Percentiles rank a stretch among this genome's conserved stretches.
Evolutionary conservation across 495 filamentous ascomycete species (phyloP).

Genomic region (Amphirosellinia nigrospora): DNA sequence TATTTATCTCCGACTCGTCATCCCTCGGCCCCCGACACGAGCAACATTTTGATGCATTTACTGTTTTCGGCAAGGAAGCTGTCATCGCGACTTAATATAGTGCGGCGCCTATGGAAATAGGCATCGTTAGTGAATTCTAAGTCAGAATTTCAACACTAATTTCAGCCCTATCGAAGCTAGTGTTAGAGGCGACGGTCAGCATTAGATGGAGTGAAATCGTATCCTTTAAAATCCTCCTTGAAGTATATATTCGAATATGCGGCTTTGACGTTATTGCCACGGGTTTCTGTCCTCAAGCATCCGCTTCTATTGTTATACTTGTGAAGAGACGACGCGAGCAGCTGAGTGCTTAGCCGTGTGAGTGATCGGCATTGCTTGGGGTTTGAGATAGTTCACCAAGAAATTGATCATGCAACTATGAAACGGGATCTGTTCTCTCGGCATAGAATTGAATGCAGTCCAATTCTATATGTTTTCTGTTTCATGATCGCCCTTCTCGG

Average conservation of each 20-base stretch:
- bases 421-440: background rate
- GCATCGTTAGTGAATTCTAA: background rate
- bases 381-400: constrained; percentile 10
- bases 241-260: background rate
- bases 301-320: background rate
- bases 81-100: background rate
- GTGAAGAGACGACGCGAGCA: background rate
- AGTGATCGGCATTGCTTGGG: constrained; percentile 17
- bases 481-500: background rate
- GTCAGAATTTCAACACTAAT: too few species aligned
- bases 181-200: too few species aligned
- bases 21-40: background rate
- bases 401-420: background rate
- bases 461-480: background rate
- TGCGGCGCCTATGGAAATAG: background rate
- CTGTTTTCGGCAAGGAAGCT: background rate
- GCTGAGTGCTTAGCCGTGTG: background rate
- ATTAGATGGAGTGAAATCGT: too few species aligned
- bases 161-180: too few species aligned
- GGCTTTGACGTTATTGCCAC: background rate
- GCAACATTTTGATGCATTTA: constrained; percentile 7
- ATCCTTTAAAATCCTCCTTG: too few species aligned
- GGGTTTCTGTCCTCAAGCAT: background rate
- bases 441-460: background rate
- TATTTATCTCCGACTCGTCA: background rate